Base-by-base conservation (phyloP, 2,329 filamentous ascomycete species). In the Monilinia vaccinii-corymbosi region DNA sequence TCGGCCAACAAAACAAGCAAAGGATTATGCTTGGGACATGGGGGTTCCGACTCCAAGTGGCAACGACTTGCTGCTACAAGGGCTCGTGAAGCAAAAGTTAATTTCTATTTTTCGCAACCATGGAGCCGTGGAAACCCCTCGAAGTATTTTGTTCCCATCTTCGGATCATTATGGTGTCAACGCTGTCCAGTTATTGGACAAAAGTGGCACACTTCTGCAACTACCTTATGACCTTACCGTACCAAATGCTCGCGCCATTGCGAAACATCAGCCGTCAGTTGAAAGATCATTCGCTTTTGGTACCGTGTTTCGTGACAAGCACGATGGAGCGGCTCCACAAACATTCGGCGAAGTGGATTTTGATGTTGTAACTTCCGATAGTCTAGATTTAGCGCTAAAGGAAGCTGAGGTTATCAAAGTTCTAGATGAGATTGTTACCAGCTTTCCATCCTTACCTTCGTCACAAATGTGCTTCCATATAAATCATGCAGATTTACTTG, bases 331-430 rank as follows among this genome's bases (percentile, higher is more conserved):
- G 2, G 89, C 96, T 66, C 94, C 94, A 8, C 81, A 82, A 60
- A 88, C 87, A 69, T 88, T 90, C 71, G 88, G 89, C 11, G 94
- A 97, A 71, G 92, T 95, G 2, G 92, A 97, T 72, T 99, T 97
- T 72, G 94, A 99, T 73, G 91, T 99, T 62, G 82, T 96, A n/a
- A 93, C 91, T 0, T 82, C 84, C 48, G 86, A 92, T 66, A 87
- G 87, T 1, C 75, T 91, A 6, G 91, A 97, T 69, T 77, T 96
- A 49, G 87, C 91, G 1, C 74, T 97, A 60, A 95, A 96, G 69
- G 94, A 99, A 73, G 93, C 93, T 0, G 93, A 97, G 73, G 87
- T 91, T 0, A 83, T 99, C 66, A 97, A 97, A 68, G 92, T 97
- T 2, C 77, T 97, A 25, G 94, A 99, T 71, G 94, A 99, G 71